Evolutionary conservation across 2,329 filamentous ascomycete genomes (phyloP), one percentile per base, ranked within the genome.

Genomic region (Aspergillus japonicus): DNA sequence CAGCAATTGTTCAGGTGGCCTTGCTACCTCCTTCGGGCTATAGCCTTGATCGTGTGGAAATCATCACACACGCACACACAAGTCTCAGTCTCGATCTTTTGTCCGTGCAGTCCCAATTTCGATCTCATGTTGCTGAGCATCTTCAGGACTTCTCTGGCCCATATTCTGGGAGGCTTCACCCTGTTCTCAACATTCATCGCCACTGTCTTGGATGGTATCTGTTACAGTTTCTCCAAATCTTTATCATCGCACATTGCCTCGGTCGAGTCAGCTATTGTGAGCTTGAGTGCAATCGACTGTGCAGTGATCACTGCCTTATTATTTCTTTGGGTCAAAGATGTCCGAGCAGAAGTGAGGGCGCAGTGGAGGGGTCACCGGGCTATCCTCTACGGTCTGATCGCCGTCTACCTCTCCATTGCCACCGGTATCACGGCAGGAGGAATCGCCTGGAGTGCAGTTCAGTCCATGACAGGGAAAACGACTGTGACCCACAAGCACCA

Each of bases 141-240:
- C 56, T 33, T 33, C 50, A 59, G 56, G 54, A 52, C 56, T 50
- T 61, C 58, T 24, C 50, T 51, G 54, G 56, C 54, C 33, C 73
- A 69, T 57, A 56, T 64, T n/a, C 48, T 74, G 50, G 71, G 69
- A 51, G 66, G 59, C 24, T 61, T 60, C 21, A 65, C 71, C 7
- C 50, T 71, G 11, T 39, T 68, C 29, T 64, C 61, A 33, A 69
- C 68, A 8, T 56, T 70, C 21, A 64, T 71, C 47, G 60, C 63
- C 16, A 72, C 69, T 6, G 57, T 75, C 35, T 59, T 75, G 26
- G 66, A 73, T 62, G 70, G 69, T 42, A 49, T 75, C 31, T 71
- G 64, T 19, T 70, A 68, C 56, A 68, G 64, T 3, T 62, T 60
- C 19, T 66, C 68, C 57, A 65, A 62, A 53, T 61, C 62, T 11